Conservation (phyloP, 1,284 basidiomycete genomes). For the Rhodotorula sp. region DNA sequence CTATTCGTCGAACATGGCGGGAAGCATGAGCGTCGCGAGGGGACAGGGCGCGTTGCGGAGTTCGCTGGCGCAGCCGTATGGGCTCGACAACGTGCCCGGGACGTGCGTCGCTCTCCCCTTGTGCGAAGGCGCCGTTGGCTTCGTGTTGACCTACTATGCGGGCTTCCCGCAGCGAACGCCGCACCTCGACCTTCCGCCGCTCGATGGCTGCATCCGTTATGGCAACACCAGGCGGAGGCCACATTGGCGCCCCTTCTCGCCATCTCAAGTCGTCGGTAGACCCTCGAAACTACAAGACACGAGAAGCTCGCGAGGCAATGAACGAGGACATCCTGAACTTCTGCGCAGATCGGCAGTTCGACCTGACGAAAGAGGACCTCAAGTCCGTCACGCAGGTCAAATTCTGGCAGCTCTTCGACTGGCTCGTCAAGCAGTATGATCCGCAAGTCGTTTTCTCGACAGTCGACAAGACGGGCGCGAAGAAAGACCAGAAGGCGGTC, state of each 20-base stretch:
- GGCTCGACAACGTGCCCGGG: conserved; percentile 24
- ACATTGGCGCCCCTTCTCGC: conserved; percentile 6
- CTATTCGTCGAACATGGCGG: conserved; percentile 6
- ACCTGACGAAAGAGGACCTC: conserved; percentile 33
- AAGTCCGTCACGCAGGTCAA: conserved; percentile 44
- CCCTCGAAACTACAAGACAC: conserved; percentile 26
- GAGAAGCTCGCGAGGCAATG: conserved; percentile 18
- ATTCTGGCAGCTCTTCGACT: conserved; percentile 45
- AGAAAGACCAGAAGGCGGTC: conserved; percentile 17
- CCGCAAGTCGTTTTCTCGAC: conserved; percentile 27
- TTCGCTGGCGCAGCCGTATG: conserved; percentile 9
- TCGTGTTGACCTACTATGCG: background rate
- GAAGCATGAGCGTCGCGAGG: conserved; percentile 25
- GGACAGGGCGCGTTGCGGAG: conserved; percentile 9
- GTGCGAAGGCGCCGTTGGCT: too few species aligned
- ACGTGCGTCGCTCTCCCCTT: conserved; percentile 7
- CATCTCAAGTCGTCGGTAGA: conserved; percentile 9
- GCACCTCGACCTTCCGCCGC: conserved; percentile 33
- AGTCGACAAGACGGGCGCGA: conserved; percentile 14
- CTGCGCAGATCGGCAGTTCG: conserved; percentile 18
- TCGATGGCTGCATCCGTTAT: conserved; percentile 14
- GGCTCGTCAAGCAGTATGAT: conserved; percentile 42
- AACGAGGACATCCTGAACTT: conserved; percentile 34
- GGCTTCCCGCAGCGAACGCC: conserved; percentile 22
- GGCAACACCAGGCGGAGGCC: conserved; percentile 18